Evolutionary conservation across 257 asterid species (phyloP), one percentile per base, ranked within the genome.

Genomic region (Nicotiana attenuata): DNA sequence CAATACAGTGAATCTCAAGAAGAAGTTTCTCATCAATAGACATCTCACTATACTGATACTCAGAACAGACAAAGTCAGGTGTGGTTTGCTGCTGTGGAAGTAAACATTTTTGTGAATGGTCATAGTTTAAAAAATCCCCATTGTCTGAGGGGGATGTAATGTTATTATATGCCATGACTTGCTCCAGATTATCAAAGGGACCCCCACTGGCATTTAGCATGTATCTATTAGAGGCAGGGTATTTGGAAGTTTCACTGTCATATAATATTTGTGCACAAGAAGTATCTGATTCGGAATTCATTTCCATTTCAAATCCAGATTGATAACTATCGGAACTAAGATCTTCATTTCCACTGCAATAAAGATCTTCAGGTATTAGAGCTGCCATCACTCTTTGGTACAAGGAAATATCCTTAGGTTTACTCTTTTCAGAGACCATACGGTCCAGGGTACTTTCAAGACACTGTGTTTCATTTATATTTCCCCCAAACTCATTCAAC

Each of bases 381-480:
- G 99, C 97, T 67, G 98, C 90, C 80, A 95, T 84, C 80, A 95
- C 85, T 84, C 95, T 95, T 89, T 95, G 99, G 86, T 78, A 91
- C 69, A 93, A 84, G 73, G 98, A 84, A 78, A 91, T 86, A 83
- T 86, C 93, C 67, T 86, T 87, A 69, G 87, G 82, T 78, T 87
- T 78, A 71, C 88, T 88, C 64, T 83, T 85, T 78, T 89, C 92
- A 60, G 87, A 71, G 82, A 84, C 85, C 85, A 88, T 76, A 88
- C 79, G 84, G 41, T 88, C 93, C 11, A 91, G 89, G 81, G 89
- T 84, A 77, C 84, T 87, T 80, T 88, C 96, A 60, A 63, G 85
- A 79, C 85, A 86, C 83, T 81, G 76, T 55, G 87, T 85, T 84
- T 87, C 91, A 86, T 86, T 84, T 77, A 81, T 89, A 85, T 85